Evolutionary conservation across 495 filamentous ascomycete species (phyloP), one percentile per base, ranked within the genome.

Genomic region (Penicillium cinerascens): DNA sequence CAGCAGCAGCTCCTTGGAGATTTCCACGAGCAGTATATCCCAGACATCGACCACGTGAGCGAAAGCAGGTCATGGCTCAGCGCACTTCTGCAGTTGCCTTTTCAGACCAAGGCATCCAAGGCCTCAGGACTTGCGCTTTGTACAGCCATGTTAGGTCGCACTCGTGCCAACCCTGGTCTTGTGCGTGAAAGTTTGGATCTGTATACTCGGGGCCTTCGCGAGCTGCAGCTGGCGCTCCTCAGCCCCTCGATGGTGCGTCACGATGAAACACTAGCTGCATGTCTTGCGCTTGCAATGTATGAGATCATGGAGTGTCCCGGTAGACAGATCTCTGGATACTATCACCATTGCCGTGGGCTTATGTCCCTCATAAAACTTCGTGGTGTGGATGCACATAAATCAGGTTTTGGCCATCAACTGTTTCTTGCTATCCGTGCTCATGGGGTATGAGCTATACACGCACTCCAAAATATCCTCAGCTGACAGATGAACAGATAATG

Each of bases 271-370:
- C 51, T 70, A 4, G 72, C 70, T 6, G 67, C 68, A 10, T 69
- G 65, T 41, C 54, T 72, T 55, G 58, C 63, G 6, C 48, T 73
- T 1, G 56, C 58, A 35, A 56, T 68, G n/a, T 75, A 71, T 42
- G 72, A 75, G 49, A 49, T 65, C 8, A 43, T 64, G 17, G 68
- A 75, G 51, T 74, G 71, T 44, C 71, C 71, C 0, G 51, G 47
- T 39, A 33, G 51, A 16, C 52, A 46, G n/a, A 20, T 50, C 4
- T 35, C 58, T 2, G 72, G 54, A 1, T 75, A 69, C 52, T 51
- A 56, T 20, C 58, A 49, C 13, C 72, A 75, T 44, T 61, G 64
- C 21, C 51, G 60, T 10, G 72, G 70, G 8, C 52, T 67, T 37
- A 33, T 64, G 18, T 59, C 58, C 29, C 50, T 75, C 21, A 51